These are phyloP conservation scores for Bruguiera gymnorhiza DNA, from an alignment of 345 rosid genomes.

Conservation along the genomic window DNA sequence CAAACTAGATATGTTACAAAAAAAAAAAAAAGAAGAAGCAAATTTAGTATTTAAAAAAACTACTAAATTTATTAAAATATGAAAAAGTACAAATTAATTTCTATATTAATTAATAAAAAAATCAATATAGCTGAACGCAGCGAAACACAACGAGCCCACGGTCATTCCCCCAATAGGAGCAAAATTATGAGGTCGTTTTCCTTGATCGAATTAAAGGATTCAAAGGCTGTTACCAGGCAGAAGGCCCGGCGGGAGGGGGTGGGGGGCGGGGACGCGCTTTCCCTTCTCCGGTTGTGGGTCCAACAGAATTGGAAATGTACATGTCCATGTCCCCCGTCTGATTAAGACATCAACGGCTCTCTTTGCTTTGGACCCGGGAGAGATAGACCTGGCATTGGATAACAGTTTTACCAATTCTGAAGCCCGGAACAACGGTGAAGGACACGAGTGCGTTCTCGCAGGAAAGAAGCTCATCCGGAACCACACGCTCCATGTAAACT, in stretches of 20 bases:
- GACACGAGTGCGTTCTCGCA: slow-evolving; percentile 38
- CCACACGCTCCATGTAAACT: slow-evolving; percentile 75
- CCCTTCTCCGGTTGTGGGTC: neutral
- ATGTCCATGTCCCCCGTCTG: no score
- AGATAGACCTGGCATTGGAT: slow-evolving; percentile 79
- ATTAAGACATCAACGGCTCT: slow-evolving; percentile 7
- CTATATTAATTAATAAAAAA: no score
- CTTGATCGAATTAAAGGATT: neutral
- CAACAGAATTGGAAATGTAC: neutral
- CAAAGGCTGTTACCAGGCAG: neutral
- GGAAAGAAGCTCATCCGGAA: slow-evolving; percentile 45
- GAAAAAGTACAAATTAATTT: no score
- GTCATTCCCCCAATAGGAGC: slow-evolving; percentile 31
- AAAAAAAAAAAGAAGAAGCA: no score
- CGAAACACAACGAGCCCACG: slow-evolving; percentile 20
- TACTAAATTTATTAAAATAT: no score
- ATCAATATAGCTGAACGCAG: neutral
- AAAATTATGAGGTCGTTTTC: slow-evolving; percentile 22
- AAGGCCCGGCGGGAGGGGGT: neutral
- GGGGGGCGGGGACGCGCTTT: no score
- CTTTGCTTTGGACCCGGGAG: slow-evolving; percentile 19
- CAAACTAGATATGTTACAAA: no score
- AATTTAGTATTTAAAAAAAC: no score
- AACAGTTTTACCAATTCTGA: slow-evolving; percentile 65
- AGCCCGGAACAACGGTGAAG: slow-evolving; percentile 82